Percentiles rank a stretch among this genome's conserved stretches.
Evolutionary conservation across 345 rosid genomes (phyloP).

Genomic region (Eutrema heterophyllum): DNA sequence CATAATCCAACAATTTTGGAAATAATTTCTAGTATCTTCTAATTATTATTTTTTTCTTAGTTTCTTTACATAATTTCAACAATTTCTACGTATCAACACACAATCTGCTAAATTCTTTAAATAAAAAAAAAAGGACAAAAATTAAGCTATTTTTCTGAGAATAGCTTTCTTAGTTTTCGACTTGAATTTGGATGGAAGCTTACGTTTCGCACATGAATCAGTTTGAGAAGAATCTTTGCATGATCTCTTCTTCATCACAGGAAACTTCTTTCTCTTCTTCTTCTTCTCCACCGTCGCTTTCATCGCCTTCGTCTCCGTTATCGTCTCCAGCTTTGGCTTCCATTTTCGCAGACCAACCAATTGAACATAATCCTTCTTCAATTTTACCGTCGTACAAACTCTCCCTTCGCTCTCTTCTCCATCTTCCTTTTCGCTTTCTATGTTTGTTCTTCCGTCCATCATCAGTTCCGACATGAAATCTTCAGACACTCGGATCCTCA

Average conservation of each 20-base stretch:
- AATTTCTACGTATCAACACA: conserved; percentile 24
- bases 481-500: conserved; percentile 67
- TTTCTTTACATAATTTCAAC: conserved; percentile 13
- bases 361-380: conserved; percentile 58
- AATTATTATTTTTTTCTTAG: not conserved
- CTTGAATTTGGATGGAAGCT: conserved; percentile 33
- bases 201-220: conserved; percentile 25
- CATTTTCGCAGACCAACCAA: conserved; percentile 55
- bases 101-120: not conserved
- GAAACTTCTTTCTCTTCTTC: conserved; percentile 27
- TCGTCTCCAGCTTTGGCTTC: conserved; percentile 86
- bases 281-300: conserved; percentile 30
- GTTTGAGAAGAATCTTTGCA: conserved; percentile 19
- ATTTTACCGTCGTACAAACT: conserved; percentile 63
- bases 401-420: conserved; percentile 13
- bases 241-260: conserved; percentile 44
- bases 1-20: not conserved
- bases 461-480: conserved; percentile 65
- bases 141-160: not conserved
- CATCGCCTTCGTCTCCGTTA: conserved; percentile 44
- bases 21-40: not conserved
- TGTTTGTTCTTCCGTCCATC: conserved; percentile 35
- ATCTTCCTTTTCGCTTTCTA: not conserved
- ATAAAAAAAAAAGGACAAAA: not conserved
- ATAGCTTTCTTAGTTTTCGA: conserved; percentile 31